A percentile compares a stretch with the other conserved stretches of the same genome.
Conservation (phyloP, 179 eudicot genomes). For the Spinacia oleracea region DNA sequence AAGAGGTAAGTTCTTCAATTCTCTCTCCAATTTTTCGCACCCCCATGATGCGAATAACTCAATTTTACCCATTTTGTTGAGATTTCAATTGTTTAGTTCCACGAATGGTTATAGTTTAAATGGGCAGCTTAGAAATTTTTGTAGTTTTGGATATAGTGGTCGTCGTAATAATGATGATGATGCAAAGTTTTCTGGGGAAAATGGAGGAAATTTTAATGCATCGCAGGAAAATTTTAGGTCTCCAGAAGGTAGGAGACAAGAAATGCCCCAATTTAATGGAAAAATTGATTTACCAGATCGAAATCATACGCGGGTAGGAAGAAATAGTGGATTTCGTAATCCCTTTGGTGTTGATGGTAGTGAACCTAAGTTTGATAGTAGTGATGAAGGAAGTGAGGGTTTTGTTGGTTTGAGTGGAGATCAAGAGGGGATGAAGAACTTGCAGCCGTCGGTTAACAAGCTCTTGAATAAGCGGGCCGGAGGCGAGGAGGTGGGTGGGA, state of each 20-base stretch:
- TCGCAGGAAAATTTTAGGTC: constrained; percentile 28
- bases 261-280: constrained; percentile 26
- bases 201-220: constrained; percentile 30
- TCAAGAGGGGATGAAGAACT: constrained; percentile 22
- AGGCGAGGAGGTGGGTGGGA: constrained; percentile 16
- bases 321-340: constrained; percentile 30
- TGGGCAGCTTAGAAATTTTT: constrained; percentile 22
- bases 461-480: constrained; percentile 31
- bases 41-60: constrained; percentile 15
- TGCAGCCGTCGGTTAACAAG: constrained; percentile 37
- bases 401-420: constrained; percentile 21
- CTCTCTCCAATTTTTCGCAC: constrained; percentile 25
- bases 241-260: constrained; percentile 28
- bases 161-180: constrained; percentile 20
- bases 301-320: constrained; percentile 23
- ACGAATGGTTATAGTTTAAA: constrained; percentile 13
- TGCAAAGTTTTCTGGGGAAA: constrained; percentile 23
- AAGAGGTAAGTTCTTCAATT: constrained; percentile 38
- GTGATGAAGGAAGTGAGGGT: constrained; percentile 12
- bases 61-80: constrained; percentile 18
- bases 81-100: constrained; percentile 29
- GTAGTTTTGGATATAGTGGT: constrained; percentile 22
- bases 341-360: constrained; percentile 24
- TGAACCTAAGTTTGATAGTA: constrained; percentile 29
- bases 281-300: constrained; percentile 15